A percentile compares a stretch with the other conserved stretches of the same genome.
Conservation (phyloP, 768 basidiomycete genomes). For the Agrocybe pediades region DNA sequence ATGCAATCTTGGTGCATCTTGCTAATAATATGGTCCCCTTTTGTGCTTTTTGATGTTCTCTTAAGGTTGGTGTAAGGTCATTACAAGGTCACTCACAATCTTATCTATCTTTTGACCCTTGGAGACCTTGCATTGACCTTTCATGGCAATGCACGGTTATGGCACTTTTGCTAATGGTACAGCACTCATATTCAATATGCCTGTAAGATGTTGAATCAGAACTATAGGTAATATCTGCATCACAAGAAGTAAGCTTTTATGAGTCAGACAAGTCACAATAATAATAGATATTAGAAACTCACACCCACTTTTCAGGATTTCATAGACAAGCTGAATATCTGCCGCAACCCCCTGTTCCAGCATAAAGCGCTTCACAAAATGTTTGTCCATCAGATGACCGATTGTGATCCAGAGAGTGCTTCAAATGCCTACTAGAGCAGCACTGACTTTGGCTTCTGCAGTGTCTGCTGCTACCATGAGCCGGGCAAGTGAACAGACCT, state of each 20-base stretch:
- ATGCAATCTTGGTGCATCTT: no score
- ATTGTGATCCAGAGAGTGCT: neutral
- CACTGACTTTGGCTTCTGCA: conserved; percentile 9
- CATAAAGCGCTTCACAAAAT: neutral
- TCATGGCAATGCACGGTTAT: no score
- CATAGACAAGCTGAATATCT: conserved; percentile 6
- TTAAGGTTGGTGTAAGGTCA: no score
- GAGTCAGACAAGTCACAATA: no score
- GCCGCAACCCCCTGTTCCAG: conserved; percentile 5
- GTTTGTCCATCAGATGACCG: neutral
- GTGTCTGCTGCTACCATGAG: conserved; percentile 3
- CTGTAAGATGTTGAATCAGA: conserved; percentile 11
- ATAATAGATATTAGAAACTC: neutral
- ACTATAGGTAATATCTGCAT: conserved; percentile 4
- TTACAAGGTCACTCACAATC: no score
- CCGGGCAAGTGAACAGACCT: neutral
- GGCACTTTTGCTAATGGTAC: neutral
- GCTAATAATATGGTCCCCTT: no score
- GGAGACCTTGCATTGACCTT: no score
- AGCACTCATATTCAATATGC: conserved; percentile 7
- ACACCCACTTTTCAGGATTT: neutral
- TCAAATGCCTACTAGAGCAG: neutral
- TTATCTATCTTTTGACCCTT: no score
- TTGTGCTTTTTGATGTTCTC: no score
- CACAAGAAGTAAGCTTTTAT: neutral